Conservation (phyloP, 345 rosid genomes). For the Bruguiera parviflora region DNA sequence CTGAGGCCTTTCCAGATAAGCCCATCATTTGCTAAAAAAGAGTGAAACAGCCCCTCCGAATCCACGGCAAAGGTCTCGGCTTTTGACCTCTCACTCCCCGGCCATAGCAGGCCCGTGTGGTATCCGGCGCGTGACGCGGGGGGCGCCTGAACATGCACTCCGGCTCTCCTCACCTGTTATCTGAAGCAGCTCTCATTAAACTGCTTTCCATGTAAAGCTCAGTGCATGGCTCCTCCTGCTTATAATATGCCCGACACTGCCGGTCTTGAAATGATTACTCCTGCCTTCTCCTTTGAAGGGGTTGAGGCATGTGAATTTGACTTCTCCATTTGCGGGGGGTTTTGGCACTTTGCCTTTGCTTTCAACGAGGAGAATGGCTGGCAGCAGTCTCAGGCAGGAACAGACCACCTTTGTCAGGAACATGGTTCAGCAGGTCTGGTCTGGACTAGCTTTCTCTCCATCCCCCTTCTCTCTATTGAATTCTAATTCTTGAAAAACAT, state of each 20-base stretch:
- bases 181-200: neutral
- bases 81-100: too few species aligned
- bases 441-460: too few species aligned
- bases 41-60: too few species aligned
- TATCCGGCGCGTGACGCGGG: neutral
- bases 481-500: neutral
- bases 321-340: too few species aligned
- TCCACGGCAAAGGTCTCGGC: too few species aligned
- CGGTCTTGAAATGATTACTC: neutral
- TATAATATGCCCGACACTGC: neutral
- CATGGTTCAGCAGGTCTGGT: neutral
- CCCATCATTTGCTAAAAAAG: too few species aligned
- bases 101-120: too few species aligned
- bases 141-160: too few species aligned
- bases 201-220: neutral
- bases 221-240: conserved; percentile 1
- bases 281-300: neutral
- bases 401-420: neutral
- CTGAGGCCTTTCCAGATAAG: too few species aligned
- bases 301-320: too few species aligned
- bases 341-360: neutral
- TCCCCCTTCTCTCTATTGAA: neutral
- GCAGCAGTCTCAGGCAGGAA: neutral
- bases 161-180: neutral
- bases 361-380: neutral